Percentiles rank a stretch among this genome's conserved stretches.
Conservation (phyloP, 768 basidiomycete genomes). For the Favolaschia claudopus region DNA sequence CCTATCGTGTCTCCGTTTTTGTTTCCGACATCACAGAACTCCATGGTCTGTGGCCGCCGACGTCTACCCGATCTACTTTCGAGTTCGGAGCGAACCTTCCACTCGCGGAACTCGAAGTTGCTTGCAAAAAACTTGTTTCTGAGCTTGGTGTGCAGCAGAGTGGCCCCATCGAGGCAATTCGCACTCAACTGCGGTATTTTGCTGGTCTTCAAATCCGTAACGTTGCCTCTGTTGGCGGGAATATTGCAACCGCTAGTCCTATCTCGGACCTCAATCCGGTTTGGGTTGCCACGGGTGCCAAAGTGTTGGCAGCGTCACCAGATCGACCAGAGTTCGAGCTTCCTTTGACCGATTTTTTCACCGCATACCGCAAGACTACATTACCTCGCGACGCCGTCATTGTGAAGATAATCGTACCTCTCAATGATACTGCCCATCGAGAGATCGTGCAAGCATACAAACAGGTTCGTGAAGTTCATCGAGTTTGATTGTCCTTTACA, state of each 20-base stretch:
- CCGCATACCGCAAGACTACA: conserved; percentile 27
- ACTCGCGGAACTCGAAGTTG: conserved; percentile 21
- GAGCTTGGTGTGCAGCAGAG: conserved; percentile 18
- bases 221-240: conserved; percentile 26
- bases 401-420: conserved; percentile 26
- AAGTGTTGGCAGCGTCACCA: conserved; percentile 14
- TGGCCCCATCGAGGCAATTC: conserved; percentile 28
- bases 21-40: conserved; percentile 26
- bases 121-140: conserved; percentile 15
- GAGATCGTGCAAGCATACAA: conserved; percentile 29
- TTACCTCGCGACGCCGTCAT: conserved; percentile 24
- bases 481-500: neutral
- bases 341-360: conserved; percentile 24
- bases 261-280: conserved; percentile 30
- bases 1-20: conserved; percentile 22
- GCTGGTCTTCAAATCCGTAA: conserved; percentile 28
- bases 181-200: conserved; percentile 27
- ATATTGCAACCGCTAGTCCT: conserved; percentile 28
- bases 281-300: conserved; percentile 26
- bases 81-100: conserved; percentile 29
- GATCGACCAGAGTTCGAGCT: conserved; percentile 14
- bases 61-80: conserved; percentile 16
- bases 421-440: conserved; percentile 19
- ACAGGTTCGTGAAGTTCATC: conserved; percentile 10
- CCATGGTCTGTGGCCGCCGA: conserved; percentile 21